phyloP scores from a whole-genome alignment of 441 rosid species.

The Adansonia rubrostipa region DNA sequence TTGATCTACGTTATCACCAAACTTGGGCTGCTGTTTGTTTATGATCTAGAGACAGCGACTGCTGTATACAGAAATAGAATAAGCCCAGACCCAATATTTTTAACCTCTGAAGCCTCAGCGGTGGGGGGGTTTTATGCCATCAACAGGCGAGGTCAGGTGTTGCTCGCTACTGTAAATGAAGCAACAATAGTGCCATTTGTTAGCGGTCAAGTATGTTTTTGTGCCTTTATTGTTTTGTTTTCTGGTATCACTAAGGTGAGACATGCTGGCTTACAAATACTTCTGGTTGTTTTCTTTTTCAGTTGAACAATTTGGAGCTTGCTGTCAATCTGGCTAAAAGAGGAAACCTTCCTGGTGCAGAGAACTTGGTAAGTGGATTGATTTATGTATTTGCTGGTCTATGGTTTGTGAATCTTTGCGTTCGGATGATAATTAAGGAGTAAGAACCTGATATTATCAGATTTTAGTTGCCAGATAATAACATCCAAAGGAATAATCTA shows the following conservation, averaged over 20 bases:
- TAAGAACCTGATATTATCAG: not conserved
- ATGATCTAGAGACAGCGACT: conserved; percentile 97
- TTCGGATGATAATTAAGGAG: not conserved
- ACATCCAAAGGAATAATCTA: not conserved
- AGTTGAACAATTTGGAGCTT: conserved; percentile 91
- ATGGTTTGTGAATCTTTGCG: conserved; percentile 1
- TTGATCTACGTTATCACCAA: conserved; percentile 96
- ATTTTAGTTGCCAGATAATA: not conserved
- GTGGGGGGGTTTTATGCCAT: conserved; percentile 94
- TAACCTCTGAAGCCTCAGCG: conserved; percentile 93
- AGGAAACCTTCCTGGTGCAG: conserved; percentile 96
- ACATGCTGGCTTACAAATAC: conserved; percentile 24
- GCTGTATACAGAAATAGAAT: conserved; percentile 98
- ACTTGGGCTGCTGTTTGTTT: conserved; percentile 97
- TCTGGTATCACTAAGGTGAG: conserved; percentile 2
- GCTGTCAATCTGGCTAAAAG: conserved; percentile 94
- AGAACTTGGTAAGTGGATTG: conserved; percentile 66
- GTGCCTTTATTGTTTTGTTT: not conserved
- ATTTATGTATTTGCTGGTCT: not conserved
- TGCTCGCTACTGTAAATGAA: conserved; percentile 93
- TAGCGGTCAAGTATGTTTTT: conserved; percentile 85
- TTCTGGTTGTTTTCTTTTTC: conserved; percentile 32
- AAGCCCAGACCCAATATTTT: conserved; percentile 98
- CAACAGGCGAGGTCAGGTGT: conserved; percentile 98
- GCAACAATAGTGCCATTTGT: conserved; percentile 94